Conservation (phyloP, 805 yeast genomes). For the Pichia scutulata region DNA sequence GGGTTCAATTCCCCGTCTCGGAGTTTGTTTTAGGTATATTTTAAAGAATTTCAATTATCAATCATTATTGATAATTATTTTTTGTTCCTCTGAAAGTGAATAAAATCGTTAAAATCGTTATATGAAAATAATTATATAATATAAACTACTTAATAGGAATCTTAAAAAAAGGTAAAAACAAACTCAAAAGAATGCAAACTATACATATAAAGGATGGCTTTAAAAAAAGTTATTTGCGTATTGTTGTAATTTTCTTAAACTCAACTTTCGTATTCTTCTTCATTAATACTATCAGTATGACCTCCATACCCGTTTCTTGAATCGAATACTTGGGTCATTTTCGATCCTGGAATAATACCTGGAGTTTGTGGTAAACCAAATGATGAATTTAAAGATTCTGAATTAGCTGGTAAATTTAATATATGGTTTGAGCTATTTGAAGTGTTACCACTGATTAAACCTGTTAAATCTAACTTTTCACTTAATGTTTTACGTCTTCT, state of each 20-base stretch:
- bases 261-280: background rate
- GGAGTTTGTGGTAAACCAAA: conserved; percentile 10
- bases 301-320: background rate
- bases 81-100: too few relatives aligned
- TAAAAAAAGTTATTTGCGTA: too few relatives aligned
- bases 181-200: background rate
- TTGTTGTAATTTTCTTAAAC: too few relatives aligned
- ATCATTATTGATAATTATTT: too few relatives aligned
- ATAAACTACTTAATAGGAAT: too few relatives aligned
- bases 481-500: conserved; percentile 12
- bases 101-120: background rate
- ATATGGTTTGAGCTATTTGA: background rate
- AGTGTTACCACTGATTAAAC: background rate
- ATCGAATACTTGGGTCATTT: conserved; percentile 10
- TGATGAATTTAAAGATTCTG: background rate
- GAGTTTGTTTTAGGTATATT: conserved; percentile 24
- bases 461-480: conserved; percentile 8
- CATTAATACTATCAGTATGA: background rate
- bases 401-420: background rate
- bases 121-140: too few relatives aligned
- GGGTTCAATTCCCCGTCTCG: conserved; percentile 38
- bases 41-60: too few relatives aligned
- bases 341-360: conserved; percentile 14
- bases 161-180: too few relatives aligned
- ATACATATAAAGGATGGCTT: too few relatives aligned